Evolutionary conservation across 768 basidiomycete genomes (phyloP), one percentile per base, ranked within the genome.

Genomic region (Glaciozyma antarctica): DNA sequence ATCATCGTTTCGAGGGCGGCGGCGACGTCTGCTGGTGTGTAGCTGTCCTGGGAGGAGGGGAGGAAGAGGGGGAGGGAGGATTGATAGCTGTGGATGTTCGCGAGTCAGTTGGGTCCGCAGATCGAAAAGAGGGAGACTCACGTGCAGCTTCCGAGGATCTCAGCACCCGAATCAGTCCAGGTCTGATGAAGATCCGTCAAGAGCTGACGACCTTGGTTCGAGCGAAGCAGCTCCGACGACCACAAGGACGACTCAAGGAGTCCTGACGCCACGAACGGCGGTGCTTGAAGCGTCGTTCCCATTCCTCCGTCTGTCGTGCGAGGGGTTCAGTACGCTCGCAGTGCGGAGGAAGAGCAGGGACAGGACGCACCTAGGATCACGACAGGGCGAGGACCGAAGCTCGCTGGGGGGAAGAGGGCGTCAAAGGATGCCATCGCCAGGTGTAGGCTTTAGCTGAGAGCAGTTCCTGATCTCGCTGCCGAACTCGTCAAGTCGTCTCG

Each of bases 91-190:
- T 28, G 38, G 4, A 21, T 17, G 16, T 4, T 52, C n/a, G 13
- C 51, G 24, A 15, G 16, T 24, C 52, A 53, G 24, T 53, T 12
- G 13, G 21, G 19, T n/a, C 3, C 47, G 13, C 6, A 48, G 16
- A 2, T 17, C 47, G 22, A 8, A 48, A 21, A 48, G 19, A 6
- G 16, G 5, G 21, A 13, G 2, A 73, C 77, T 61, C 51, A 78
- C 77, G 77, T 77, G 45, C 73, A 73, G 6, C 76, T 76, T 41
- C 76, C 74, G 12, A 78, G 68, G 10, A 78, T 43, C 34, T 78
- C 75, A 0, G 75, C 73, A 2, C 77, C 77, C 1, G 76, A 73
- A 1, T 75, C 62, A 0, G 74, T 26, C 68, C 75, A 79, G 0
- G 74, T 67, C 10, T 62, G 15, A 55, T 79, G 77, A 6, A 77